These are phyloP conservation scores for Colletotrichum australisinense DNA, from an alignment of 2,329 filamentous ascomycete genomes.

Conservation along the genomic window DNA sequence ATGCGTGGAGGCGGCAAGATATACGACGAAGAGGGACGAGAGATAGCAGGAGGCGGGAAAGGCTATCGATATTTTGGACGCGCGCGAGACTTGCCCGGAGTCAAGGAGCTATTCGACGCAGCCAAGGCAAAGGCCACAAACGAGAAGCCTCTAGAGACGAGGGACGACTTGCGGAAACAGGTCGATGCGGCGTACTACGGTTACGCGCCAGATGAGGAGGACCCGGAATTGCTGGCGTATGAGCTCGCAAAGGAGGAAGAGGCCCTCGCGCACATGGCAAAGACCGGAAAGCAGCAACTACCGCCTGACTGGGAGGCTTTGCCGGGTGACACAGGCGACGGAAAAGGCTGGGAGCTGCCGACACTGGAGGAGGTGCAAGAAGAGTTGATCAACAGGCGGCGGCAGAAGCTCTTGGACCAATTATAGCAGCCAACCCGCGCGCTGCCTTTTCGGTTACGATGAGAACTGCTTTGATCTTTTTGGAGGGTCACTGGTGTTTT, in stretches of 20 bases:
- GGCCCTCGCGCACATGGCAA: constrained; percentile 76
- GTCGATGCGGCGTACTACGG: constrained; percentile 97
- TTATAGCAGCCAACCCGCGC: constrained; percentile 52
- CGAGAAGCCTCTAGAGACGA: constrained; percentile 73
- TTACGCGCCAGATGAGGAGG: constrained; percentile 92
- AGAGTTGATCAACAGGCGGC: constrained; percentile 88
- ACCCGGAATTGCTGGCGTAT: constrained; percentile 82
- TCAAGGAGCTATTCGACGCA: constrained; percentile 95
- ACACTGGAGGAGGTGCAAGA: constrained; percentile 93
- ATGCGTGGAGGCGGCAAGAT: constrained; percentile 80
- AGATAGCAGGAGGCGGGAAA: constrained; percentile 81
- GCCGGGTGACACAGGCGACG: constrained; percentile 88
- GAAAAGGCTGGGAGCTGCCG: constrained; percentile 83
- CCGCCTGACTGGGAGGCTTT: constrained; percentile 84
- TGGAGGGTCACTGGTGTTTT: not conserved
- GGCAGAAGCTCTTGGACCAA: constrained; percentile 86
- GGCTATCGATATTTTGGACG: constrained; percentile 96
- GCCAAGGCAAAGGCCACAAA: constrained; percentile 64
- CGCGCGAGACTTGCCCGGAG: constrained; percentile 89
- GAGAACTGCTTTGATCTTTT: not conserved
- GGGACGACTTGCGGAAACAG: constrained; percentile 76
- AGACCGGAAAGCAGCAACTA: constrained; percentile 64
- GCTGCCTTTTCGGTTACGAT: not conserved
- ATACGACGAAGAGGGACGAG: constrained; percentile 79
- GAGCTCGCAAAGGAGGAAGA: constrained; percentile 87